These are phyloP conservation scores for Penicillium sp. DNA, from an alignment of 2,329 filamentous ascomycete species.

Conservation along the genomic window DNA sequence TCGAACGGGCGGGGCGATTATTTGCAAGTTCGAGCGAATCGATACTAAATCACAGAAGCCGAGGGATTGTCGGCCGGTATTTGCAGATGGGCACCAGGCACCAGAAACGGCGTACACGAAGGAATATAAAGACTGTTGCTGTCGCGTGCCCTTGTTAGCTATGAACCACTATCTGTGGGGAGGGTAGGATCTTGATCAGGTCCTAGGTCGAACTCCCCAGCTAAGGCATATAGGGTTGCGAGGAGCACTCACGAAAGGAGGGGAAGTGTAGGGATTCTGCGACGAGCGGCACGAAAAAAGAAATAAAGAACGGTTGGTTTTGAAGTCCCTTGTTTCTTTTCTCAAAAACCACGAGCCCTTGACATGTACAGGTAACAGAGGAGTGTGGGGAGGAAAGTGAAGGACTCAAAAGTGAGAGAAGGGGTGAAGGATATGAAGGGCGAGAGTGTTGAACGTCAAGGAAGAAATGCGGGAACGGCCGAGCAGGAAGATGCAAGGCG, in stretches of 20 bases:
- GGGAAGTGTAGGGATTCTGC: slow-evolving; percentile 18
- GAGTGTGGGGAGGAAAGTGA: slow-evolving; percentile 25
- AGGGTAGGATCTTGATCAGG: neutral
- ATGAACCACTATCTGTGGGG: neutral
- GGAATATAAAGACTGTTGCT: slow-evolving; percentile 28
- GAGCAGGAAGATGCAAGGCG: slow-evolving; percentile 35
- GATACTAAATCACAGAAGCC: slow-evolving; percentile 23
- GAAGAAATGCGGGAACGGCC: slow-evolving; percentile 27
- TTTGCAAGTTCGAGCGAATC: slow-evolving; percentile 18
- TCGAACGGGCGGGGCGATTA: slow-evolving; percentile 18
- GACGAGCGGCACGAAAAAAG: slow-evolving; percentile 12
- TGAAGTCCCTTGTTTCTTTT: slow-evolving; percentile 1
- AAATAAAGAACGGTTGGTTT: slow-evolving; percentile 12
- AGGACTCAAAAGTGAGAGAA: slow-evolving; percentile 23
- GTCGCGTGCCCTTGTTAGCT: slow-evolving; percentile 19
- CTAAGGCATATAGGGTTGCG: slow-evolving; percentile 8
- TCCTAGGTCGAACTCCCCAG: neutral
- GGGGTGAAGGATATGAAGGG: neutral
- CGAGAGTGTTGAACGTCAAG: neutral
- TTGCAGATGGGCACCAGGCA: slow-evolving; percentile 34
- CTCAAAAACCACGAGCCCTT: slow-evolving; percentile 24
- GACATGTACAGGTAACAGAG: slow-evolving; percentile 35
- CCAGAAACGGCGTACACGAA: slow-evolving; percentile 26
- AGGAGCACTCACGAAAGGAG: slow-evolving; percentile 25
- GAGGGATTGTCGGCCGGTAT: slow-evolving; percentile 27